Evolutionary conservation across 306 rosid genomes (phyloP), one percentile per base, ranked within the genome.

Genomic region (Erythrophleum fordii): DNA sequence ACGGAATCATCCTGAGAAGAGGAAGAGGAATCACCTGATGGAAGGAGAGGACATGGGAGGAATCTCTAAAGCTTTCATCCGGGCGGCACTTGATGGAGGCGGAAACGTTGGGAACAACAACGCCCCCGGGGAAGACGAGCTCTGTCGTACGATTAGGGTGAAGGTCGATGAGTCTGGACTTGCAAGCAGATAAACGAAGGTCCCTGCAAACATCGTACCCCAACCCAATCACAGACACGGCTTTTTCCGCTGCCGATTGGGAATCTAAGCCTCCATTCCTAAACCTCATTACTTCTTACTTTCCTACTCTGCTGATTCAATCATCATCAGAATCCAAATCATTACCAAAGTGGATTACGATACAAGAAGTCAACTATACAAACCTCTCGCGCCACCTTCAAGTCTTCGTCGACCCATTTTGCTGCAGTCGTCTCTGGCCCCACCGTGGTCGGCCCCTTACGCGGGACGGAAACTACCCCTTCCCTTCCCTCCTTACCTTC

Each of bases 181-280:
- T 91, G 80, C 97, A 83, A 5, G 72, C 26, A 6, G 79, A 60
- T 11, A 92, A 70, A 17, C 92, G 79, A 17, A 90, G 51, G 69
- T 92, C 97, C 55, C 9, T 10, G 75, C 85, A 80, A 64, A 86
- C 58, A 69, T 92, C 91, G 74, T 88, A 92, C 11, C 97, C 97
- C n/a, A 75, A 73, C 22, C 97, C 97, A 75, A 92, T 86, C 0
- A 77, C 80, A 8, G 81, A 74, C 13, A 92, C 92, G 0, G 91
- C 94, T 42, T 86, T 85, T 46, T 86, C 77, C 17, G 97, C 97
- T 11, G 92, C 89, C 5, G 79, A 69, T 6, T 86, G 82, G 25
- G 92, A 88, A 56, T 85, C 83, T 29, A 70, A 48, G 49, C 73
- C 83, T 25, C 41, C 49, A 46, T 53, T 79, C 23, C 18, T 56